Base-by-base conservation (phyloP, 139 green algal genomes). In the Medakamo hakoo region DNA sequence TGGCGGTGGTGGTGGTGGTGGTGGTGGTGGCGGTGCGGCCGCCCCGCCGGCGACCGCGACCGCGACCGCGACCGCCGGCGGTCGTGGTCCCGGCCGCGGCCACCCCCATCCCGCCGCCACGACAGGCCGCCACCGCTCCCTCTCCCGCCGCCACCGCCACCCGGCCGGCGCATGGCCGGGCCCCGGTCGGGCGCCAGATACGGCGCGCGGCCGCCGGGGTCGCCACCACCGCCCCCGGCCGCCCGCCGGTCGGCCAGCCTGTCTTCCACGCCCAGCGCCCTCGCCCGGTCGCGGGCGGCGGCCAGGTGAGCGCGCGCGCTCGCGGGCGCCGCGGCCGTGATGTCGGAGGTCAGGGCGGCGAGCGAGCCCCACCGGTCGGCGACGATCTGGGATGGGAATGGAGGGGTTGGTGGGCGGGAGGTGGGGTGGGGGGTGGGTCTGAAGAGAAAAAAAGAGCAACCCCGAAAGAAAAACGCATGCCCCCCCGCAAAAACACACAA, bases 331-430 rank as follows among this genome's bases (percentile, higher is more conserved):
- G 24, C 27, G 49, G 48, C 55, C 0, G 71, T 74, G 18, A 90
- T 56, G 2, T 66, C 64, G 5, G 59, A 60, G 0, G 81, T 83
- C 3, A 95, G 73, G 1, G 71, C 62, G 0, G 59, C 52, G 25
- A 94, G 59, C 2, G 85, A 93, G 27, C 83, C 87, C 80, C 80
- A 95, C n/a, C 86, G 76, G 63, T 94, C 80, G 1, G 69, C 66
- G 24, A 94, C 78, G 27, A 92, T 73, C 67, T 86, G 68, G 56
- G n/a, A n/a, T n/a, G n/a, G n/a, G n/a, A n/a, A n/a, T n/a, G n/a
- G n/a, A n/a, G n/a, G n/a, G n/a, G n/a, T n/a, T n/a, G n/a, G n/a
- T n/a, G n/a, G n/a, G n/a, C n/a, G n/a, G n/a, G n/a, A n/a, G n/a
- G n/a, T n/a, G n/a, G n/a, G n/a, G n/a, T n/a, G n/a, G n/a, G n/a